A percentile compares a stretch with the other conserved stretches of the same genome.
Evolutionary conservation across 306 rosid genomes (phyloP).

Genomic region (Pachyrhizus erosus): DNA sequence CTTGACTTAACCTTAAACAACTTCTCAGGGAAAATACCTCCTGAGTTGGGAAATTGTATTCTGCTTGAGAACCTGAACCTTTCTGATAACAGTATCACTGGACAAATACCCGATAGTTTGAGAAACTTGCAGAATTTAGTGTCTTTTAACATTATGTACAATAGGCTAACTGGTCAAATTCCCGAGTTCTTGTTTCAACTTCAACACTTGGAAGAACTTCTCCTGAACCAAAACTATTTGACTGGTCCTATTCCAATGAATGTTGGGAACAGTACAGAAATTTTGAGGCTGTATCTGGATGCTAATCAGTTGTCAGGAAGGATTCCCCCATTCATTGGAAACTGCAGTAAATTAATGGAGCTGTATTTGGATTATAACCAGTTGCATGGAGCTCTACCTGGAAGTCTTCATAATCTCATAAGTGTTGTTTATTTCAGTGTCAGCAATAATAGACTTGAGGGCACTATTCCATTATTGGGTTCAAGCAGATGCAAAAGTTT

Average conservation of each 20-base stretch:
- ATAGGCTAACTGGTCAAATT: conserved; percentile 52
- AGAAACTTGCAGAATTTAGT: conserved; percentile 38
- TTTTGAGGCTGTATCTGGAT: conserved; percentile 40
- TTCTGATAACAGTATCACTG: conserved; percentile 52
- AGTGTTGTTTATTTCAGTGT: conserved; percentile 43
- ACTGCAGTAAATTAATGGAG: conserved; percentile 7
- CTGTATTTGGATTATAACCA: conserved; percentile 47
- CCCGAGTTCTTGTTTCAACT: conserved; percentile 58
- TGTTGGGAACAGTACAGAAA: conserved; percentile 54
- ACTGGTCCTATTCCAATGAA: conserved; percentile 57
- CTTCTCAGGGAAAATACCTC: conserved; percentile 54
- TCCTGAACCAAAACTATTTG: conserved; percentile 49
- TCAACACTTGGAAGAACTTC: conserved; percentile 41
- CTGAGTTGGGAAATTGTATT: conserved; percentile 55
- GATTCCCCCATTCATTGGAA: background rate
- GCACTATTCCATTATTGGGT: conserved; percentile 21
- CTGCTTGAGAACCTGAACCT: conserved; percentile 55
- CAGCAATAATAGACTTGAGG: conserved; percentile 34
- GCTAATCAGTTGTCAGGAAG: conserved; percentile 2
- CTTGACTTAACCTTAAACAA: conserved; percentile 47
- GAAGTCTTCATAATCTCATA: conserved; percentile 50
- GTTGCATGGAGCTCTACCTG: conserved; percentile 56
- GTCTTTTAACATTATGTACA: conserved; percentile 7
- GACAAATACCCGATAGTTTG: conserved; percentile 53
- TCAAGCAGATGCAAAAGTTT: conserved; percentile 42